These are phyloP conservation scores for Xylaria sp. DNA, from an alignment of 2,329 filamentous ascomycete species.

Conservation along the genomic window DNA sequence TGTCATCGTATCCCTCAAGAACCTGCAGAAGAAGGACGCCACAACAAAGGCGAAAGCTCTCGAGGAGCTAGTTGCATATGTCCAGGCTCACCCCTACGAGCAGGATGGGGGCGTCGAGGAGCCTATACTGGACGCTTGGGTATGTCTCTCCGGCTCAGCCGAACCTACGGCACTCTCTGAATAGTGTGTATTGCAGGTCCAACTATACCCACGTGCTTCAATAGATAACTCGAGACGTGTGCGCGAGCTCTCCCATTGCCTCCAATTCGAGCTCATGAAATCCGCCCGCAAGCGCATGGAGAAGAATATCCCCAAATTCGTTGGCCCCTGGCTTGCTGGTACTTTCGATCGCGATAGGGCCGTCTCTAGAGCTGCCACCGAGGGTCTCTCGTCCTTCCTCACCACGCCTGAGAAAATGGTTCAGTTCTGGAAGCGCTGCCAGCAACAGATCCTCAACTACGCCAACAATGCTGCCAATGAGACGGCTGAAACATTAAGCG, in stretches of 20 bases:
- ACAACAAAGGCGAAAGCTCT: conserved; percentile 91
- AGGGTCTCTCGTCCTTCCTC: conserved; percentile 81
- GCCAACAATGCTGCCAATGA: conserved; percentile 84
- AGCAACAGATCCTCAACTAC: conserved; percentile 82
- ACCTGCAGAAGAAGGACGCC: conserved; percentile 89
- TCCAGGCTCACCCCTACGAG: conserved; percentile 65
- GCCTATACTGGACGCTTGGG: conserved; percentile 88
- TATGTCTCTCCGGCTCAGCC: conserved; percentile 52
- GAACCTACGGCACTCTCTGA: conserved; percentile 18
- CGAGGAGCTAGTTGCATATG: conserved; percentile 80
- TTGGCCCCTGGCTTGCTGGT: conserved; percentile 92
- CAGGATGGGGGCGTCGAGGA: conserved; percentile 77
- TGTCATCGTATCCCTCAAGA: conserved; percentile 90
- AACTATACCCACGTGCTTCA: conserved; percentile 86
- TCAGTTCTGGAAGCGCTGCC: conserved; percentile 84
- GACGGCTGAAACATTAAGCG: conserved; percentile 83
- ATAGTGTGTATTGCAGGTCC: conserved; percentile 66
- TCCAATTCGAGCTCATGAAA: conserved; percentile 73
- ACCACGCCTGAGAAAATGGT: conserved; percentile 81
- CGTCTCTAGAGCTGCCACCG: conserved; percentile 79
- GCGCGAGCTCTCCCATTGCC: conserved; percentile 82
- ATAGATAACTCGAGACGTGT: conserved; percentile 91
- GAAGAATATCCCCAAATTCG: conserved; percentile 78
- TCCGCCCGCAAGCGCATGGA: conserved; percentile 84
- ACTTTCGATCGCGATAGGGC: conserved; percentile 85